Base-by-base conservation (phyloP, 2,329 filamentous ascomycete genomes). In the Hymenoscyphus scutula region DNA sequence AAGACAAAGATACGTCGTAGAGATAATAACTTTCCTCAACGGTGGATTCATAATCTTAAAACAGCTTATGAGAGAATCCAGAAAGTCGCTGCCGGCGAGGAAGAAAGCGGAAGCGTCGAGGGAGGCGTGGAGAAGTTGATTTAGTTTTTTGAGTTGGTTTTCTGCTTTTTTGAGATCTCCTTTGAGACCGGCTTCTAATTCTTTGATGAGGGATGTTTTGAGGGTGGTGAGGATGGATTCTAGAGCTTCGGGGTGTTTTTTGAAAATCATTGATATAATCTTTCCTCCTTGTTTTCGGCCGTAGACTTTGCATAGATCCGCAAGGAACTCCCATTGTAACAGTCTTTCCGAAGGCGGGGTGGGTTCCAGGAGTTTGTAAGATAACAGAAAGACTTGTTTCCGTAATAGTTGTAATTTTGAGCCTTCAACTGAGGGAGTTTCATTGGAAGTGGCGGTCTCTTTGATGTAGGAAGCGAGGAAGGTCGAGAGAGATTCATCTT, bases 1-100 rank as follows among this genome's bases (percentile, higher is more conserved):
- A 0, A 97, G 79, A 45, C 89, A 89, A 3, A 96, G 79, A 71
- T 95, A 97, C 13, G 85, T 79, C 3, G 89, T 89, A 1, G 89
- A 86, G 55, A 93, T 81, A 32, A 96, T 82, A 17, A 84, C 82
- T 66, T 85, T 89, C 63, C 87, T 84, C 53, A 92, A 70, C 0
- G 82, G 81, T 19, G 84, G 82, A 62, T 87, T 84, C 74, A 85
- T 86, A 62, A 88, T 82, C 56, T 79, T 81, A 75, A 88, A 93
- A 65, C 87, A 87, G 57, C 78, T 78, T 41, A 85, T 79, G 13
- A 97, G 80, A 0, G 89, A 86, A 73, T 97, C 94, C 23, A 97
- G 76, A 69, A 95, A 94, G 76, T 97, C 94, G 58, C 90, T 92
- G 0, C 94, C 94, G 0, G 89, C 89, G 69, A 96, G 84, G 70